Evolutionary conservation across 352 stramenopile genomes (phyloP).

Genomic region (Saprolegnia parasitica): DNA sequence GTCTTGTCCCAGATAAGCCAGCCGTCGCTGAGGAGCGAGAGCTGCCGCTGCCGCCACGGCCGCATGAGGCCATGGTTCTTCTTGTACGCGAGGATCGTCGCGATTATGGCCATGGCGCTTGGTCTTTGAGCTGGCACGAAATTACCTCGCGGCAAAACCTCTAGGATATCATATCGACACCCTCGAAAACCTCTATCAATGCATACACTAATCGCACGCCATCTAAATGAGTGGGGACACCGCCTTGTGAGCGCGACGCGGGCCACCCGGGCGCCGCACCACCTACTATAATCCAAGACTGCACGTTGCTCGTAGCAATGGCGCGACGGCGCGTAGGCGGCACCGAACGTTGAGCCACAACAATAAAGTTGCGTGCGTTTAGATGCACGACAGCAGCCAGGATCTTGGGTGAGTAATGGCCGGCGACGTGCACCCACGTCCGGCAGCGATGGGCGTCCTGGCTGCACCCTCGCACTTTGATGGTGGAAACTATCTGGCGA

Average conservation of each 20-base stretch:
- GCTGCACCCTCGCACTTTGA: no score
- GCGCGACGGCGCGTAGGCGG: no score
- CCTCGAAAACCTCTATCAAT: background rate
- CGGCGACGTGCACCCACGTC: no score
- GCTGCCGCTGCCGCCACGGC: constrained; percentile 22
- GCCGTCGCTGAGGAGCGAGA: constrained; percentile 22
- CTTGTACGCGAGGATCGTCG: constrained; percentile 21
- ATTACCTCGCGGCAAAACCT: background rate
- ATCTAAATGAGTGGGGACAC: background rate
- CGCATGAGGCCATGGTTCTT: constrained; percentile 28
- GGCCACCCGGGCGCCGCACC: no score
- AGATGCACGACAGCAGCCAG: no score
- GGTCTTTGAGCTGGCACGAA: background rate
- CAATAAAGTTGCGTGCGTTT: no score
- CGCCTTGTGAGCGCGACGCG: background rate
- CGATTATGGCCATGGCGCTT: constrained; percentile 22
- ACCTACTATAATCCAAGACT: background rate
- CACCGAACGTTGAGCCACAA: no score
- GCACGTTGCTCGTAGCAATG: no score
- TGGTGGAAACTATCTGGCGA: no score
- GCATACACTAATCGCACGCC: background rate
- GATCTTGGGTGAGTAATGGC: no score
- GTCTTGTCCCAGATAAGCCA: constrained; percentile 29
- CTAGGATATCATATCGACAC: background rate
- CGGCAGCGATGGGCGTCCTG: no score